Conservation (phyloP, 2,329 filamentous ascomycete genomes). For the Arthrobotrys pseudoclavata region DNA sequence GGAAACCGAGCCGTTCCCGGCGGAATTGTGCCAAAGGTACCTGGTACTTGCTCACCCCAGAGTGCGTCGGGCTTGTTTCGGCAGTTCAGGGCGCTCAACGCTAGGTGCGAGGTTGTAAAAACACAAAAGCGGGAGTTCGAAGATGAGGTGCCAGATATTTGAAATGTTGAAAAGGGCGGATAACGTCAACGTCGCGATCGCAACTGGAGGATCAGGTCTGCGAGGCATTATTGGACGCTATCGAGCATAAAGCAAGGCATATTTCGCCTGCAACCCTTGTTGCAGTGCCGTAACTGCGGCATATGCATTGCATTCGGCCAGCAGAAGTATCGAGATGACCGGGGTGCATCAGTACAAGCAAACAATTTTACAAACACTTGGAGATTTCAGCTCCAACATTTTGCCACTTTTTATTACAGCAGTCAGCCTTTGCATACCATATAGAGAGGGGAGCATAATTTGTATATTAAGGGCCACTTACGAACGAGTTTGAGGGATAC, state of each 20-base stretch:
- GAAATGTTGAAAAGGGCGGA: neutral
- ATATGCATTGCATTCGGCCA: constrained; percentile 6
- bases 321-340: neutral
- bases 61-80: neutral
- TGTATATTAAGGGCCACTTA: constrained; percentile 13
- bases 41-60: neutral
- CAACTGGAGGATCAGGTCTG: neutral
- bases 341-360: neutral
- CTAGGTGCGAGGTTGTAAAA: neutral
- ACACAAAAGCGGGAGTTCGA: neutral
- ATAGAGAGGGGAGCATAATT: neutral
- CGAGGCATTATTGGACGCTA: neutral
- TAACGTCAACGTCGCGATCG: neutral
- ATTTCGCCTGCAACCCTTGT: neutral
- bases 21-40: neutral
- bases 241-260: neutral
- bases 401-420: constrained; percentile 16
- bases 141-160: neutral
- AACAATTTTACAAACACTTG: neutral
- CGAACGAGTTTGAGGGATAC: neutral
- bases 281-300: neutral
- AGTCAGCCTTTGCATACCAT: neutral
- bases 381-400: neutral
- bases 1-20: neutral
- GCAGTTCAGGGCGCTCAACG: neutral